These are phyloP conservation scores for Athelia sp. DNA, from an alignment of 1,284 basidiomycete genomes.

Conservation along the genomic window DNA sequence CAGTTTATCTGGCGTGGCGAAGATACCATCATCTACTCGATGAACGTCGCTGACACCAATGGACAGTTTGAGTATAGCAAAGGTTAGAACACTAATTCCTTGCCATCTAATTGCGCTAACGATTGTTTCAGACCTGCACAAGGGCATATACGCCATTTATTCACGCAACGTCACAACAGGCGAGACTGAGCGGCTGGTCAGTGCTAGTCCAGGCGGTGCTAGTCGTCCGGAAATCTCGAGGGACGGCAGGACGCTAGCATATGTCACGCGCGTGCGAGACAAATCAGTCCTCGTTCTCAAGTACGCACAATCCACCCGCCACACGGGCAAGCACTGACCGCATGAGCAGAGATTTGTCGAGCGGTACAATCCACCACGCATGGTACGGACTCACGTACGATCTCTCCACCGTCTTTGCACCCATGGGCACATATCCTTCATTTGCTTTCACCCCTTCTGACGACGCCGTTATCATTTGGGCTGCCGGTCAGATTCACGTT, in stretches of 20 bases:
- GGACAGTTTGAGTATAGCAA: constrained; percentile 55
- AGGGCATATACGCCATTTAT: constrained; percentile 67
- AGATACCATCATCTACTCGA: constrained; percentile 58
- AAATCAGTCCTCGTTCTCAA: constrained; percentile 67
- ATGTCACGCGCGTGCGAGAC: constrained; percentile 68
- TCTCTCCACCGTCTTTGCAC: constrained; percentile 53
- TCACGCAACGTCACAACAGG: constrained; percentile 54
- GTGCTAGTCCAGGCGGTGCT: constrained; percentile 59
- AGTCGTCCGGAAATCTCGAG: constrained; percentile 68
- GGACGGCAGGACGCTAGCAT: constrained; percentile 64
- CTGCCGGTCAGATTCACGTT: constrained; percentile 59
- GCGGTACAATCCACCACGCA: constrained; percentile 58
- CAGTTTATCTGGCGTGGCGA: constrained; percentile 58
- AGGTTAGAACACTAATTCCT: constrained; percentile 32
- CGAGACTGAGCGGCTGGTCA: constrained; percentile 45
- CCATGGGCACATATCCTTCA: constrained; percentile 73
- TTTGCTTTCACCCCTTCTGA: constrained; percentile 63
- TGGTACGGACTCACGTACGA: constrained; percentile 71
- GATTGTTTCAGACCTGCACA: constrained; percentile 49
- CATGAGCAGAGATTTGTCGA: constrained; percentile 50
- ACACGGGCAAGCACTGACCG: neutral
- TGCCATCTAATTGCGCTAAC: neutral
- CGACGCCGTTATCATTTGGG: constrained; percentile 66
- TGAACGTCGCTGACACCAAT: constrained; percentile 48
- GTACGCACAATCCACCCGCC: constrained; percentile 29